phyloP scores from a whole-genome alignment of 352 stramenopile genomes.

The Globisporangium parvum region DNA sequence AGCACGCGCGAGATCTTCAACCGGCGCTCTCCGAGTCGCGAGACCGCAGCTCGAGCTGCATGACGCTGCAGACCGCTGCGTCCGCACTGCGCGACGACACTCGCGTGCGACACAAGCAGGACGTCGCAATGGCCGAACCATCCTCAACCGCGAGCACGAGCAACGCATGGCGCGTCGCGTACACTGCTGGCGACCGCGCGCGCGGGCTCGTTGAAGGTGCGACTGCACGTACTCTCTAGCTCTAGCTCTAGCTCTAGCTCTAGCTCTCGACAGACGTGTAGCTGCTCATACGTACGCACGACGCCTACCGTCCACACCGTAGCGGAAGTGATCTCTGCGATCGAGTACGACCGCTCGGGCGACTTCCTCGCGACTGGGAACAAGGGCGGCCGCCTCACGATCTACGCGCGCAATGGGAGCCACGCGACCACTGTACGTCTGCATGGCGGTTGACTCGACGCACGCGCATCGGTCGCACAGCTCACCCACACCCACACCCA shows the following conservation, averaged over 20 bases:
- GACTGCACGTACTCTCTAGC: background rate
- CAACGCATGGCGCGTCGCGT: constrained; percentile 47
- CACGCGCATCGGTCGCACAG: no score
- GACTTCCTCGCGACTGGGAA: constrained; percentile 93
- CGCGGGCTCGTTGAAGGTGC: constrained; percentile 64
- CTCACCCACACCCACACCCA: background rate
- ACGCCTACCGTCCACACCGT: background rate
- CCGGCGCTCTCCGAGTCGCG: no score
- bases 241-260: no score
- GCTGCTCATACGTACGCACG: no score
- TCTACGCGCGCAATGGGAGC: constrained; percentile 71
- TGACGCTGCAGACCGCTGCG: background rate
- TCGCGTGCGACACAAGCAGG: background rate
- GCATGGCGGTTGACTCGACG: no score
- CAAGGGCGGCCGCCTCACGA: constrained; percentile 89
- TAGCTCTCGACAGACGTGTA: no score
- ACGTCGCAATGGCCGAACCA: constrained; percentile 13
- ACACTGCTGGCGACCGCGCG: constrained; percentile 40
- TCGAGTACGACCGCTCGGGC: constrained; percentile 91
- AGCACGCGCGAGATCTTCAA: no score
- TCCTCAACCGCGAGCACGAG: constrained; percentile 18
- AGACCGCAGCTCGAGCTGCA: background rate
- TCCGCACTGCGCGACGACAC: background rate
- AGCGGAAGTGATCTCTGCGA: constrained; percentile 93
- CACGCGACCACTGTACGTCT: constrained; percentile 3